Evolutionary conservation across 371 early-diverging fungal species (phyloP).

Genomic region (Lichtheimia ornata): DNA sequence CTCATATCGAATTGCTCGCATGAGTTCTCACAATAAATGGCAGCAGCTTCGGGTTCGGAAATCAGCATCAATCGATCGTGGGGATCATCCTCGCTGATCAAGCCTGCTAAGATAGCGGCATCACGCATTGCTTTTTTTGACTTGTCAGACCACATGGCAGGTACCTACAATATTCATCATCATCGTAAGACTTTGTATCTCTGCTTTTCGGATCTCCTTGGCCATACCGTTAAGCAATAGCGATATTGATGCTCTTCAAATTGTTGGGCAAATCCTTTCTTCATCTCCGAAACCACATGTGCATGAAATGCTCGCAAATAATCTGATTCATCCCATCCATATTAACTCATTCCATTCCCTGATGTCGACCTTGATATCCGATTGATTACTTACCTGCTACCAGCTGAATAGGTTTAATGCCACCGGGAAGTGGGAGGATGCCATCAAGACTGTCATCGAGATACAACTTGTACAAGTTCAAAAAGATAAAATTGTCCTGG

Average conservation of each 20-base stretch:
- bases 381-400: constrained; percentile 37
- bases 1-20: constrained; percentile 59
- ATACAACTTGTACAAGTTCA: constrained; percentile 57
- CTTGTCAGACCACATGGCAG: constrained; percentile 65
- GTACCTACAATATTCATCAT: constrained; percentile 25
- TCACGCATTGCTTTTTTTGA: constrained; percentile 65
- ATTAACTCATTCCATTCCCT: neutral
- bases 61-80: constrained; percentile 56
- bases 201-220: neutral
- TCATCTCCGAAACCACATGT: constrained; percentile 51
- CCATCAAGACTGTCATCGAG: constrained; percentile 51
- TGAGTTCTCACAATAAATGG: constrained; percentile 61
- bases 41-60: constrained; percentile 66
- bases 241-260: constrained; percentile 36
- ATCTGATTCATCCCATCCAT: constrained; percentile 21
- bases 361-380: too few relatives aligned
- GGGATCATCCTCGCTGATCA: constrained; percentile 50
- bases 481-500: constrained; percentile 25
- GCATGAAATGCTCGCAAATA: constrained; percentile 53
- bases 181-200: neutral
- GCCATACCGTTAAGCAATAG: constrained; percentile 45
- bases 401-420: constrained; percentile 43
- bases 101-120: constrained; percentile 52
- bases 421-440: constrained; percentile 47
- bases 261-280: constrained; percentile 39